Percentiles rank a stretch among this genome's conserved stretches.
Conservation (phyloP, 768 basidiomycete species). For the Lyophyllum semitale region DNA sequence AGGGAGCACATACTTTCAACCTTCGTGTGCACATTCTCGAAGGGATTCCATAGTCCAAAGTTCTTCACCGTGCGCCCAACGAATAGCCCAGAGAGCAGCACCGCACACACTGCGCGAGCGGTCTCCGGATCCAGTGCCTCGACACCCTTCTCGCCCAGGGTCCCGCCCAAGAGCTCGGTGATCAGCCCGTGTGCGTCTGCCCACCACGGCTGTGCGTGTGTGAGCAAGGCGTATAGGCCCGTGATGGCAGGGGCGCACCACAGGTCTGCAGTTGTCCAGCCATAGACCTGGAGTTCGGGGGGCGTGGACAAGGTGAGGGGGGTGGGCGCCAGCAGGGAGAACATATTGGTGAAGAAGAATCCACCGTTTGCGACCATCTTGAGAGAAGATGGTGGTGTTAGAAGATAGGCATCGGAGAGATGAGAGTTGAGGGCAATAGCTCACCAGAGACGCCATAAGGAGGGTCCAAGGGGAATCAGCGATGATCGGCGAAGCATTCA, state of each 20-base stretch:
- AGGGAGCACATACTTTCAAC: no score
- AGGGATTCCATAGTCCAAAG: constrained; percentile 41
- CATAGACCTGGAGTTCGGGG: constrained; percentile 75
- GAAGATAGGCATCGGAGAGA: background rate
- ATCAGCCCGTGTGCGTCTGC: constrained; percentile 55
- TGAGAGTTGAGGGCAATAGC: constrained; percentile 25
- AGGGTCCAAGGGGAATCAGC: constrained; percentile 77
- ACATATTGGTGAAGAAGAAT: constrained; percentile 76
- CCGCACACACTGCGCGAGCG: constrained; percentile 73
- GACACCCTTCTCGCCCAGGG: constrained; percentile 31
- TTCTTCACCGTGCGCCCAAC: constrained; percentile 65
- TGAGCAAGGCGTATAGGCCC: constrained; percentile 77
- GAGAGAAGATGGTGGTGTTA: background rate
- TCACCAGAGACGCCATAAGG: constrained; percentile 69
- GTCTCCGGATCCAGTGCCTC: constrained; percentile 60
- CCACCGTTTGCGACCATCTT: constrained; percentile 78
- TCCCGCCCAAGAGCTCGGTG: constrained; percentile 44
- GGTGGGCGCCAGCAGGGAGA: constrained; percentile 76
- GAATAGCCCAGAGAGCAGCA: constrained; percentile 65
- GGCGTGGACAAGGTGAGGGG: constrained; percentile 73
- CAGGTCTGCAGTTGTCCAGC: constrained; percentile 84
- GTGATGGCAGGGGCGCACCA: constrained; percentile 85
- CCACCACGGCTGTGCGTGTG: constrained; percentile 88
- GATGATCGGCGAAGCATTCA: constrained; percentile 50
- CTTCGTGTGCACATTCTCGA: constrained; percentile 12